phyloP scores from a whole-genome alignment of 495 filamentous ascomycete species.

The Podospora didyma region DNA sequence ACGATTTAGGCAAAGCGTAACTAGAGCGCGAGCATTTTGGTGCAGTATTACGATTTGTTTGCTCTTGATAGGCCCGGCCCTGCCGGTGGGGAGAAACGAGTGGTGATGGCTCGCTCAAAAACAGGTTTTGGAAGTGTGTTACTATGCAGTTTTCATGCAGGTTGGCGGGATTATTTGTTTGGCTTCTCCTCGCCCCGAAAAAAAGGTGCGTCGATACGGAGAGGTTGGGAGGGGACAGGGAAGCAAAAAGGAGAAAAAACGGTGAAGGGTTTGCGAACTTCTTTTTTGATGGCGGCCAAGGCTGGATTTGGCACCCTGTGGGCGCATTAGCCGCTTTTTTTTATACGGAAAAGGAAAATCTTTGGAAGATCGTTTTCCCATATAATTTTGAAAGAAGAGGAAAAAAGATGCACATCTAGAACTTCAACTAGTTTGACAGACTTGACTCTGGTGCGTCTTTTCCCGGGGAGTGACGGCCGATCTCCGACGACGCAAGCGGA shows the following conservation, averaged over 20 bases:
- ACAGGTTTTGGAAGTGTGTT: slow-evolving; percentile 28
- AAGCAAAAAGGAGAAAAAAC: neutral
- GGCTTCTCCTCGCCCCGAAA: slow-evolving; percentile 2
- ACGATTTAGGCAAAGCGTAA: slow-evolving; percentile 15
- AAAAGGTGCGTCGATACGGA: slow-evolving; percentile 7
- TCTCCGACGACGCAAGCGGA: neutral
- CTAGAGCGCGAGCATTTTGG: neutral
- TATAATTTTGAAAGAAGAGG: too few species aligned
- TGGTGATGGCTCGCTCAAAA: slow-evolving; percentile 20
- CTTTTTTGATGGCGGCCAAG: too few species aligned
- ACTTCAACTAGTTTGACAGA: too few species aligned
- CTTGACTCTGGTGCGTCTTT: too few species aligned
- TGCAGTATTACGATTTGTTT: neutral
- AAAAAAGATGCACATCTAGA: too few species aligned
- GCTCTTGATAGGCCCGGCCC: slow-evolving; percentile 22
- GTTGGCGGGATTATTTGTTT: slow-evolving; percentile 19
- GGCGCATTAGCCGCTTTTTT: too few species aligned
- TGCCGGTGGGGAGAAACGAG: slow-evolving; percentile 16
- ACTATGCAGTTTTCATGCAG: slow-evolving; percentile 32
- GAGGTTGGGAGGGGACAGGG: neutral
- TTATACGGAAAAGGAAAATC: too few species aligned
- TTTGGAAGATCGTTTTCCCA: too few species aligned
- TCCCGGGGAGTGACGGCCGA: slow-evolving; percentile 1
- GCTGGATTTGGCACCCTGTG: too few species aligned
- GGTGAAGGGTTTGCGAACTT: neutral